A percentile compares a stretch with the other conserved stretches of the same genome.
These are phyloP conservation scores for Buxus sempervirens DNA, from an alignment of 164 flowering plant genomes.

Conservation along the genomic window DNA sequence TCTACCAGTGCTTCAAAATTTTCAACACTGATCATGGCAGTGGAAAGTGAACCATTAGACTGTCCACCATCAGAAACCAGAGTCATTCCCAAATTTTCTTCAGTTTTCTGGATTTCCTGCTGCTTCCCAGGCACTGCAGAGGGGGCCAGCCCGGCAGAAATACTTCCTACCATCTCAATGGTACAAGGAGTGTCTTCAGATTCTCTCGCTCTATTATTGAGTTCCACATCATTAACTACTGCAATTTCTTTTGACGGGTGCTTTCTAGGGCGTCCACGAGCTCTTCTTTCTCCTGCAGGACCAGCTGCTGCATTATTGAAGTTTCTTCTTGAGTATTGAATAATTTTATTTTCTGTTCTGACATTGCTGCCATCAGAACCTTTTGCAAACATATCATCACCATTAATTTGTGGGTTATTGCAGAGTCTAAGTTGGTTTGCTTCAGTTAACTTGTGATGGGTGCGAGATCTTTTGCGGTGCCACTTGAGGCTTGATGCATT, in stretches of 20 bases:
- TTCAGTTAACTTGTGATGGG: constrained; percentile 35
- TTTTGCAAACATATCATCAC: constrained; percentile 16
- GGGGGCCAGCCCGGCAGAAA: constrained; percentile 1
- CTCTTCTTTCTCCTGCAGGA: constrained; percentile 15
- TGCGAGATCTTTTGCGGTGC: constrained; percentile 62
- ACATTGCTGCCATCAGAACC: constrained; percentile 17
- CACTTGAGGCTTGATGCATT: constrained; percentile 46
- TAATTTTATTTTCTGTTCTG: constrained; percentile 25
- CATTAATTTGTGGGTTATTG: constrained; percentile 18
- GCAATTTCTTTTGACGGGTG: constrained; percentile 7
- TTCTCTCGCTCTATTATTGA: constrained; percentile 10
- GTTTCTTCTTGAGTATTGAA: constrained; percentile 60
- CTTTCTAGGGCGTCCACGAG: constrained; percentile 13
- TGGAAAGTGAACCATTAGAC: neutral
- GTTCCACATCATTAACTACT: constrained; percentile 10
- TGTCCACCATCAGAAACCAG: constrained; percentile 12
- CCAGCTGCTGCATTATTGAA: constrained; percentile 18
- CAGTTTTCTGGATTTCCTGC: constrained; percentile 10
- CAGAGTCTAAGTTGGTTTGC: constrained; percentile 18
- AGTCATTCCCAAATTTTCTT: constrained; percentile 4
- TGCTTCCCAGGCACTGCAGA: constrained; percentile 6
- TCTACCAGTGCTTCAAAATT: neutral
- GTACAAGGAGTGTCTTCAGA: constrained; percentile 6
- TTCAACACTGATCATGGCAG: neutral
- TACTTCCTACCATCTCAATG: constrained; percentile 11